These are phyloP conservation scores for Vitellaria paradoxa DNA, from an alignment of 179 eudicot species.

Conservation along the genomic window DNA sequence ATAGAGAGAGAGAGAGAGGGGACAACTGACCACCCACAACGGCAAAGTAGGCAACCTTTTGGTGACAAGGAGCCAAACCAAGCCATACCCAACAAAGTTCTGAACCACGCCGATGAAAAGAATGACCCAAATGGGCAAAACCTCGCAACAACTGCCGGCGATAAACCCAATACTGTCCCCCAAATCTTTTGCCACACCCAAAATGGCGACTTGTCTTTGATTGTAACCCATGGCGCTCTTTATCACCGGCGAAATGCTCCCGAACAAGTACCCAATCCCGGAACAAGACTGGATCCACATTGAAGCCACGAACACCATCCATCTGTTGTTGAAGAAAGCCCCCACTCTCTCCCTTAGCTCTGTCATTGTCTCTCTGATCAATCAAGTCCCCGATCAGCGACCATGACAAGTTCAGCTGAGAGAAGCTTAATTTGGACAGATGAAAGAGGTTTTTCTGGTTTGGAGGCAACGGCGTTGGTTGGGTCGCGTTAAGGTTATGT, in stretches of 20 bases:
- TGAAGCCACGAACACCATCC: slow-evolving; percentile 60
- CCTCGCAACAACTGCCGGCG: slow-evolving; percentile 45
- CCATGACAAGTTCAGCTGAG: too few species aligned
- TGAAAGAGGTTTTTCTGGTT: too few species aligned
- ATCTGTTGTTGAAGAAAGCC: slow-evolving; percentile 44
- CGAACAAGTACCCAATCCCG: slow-evolving; percentile 40
- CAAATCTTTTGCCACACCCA: slow-evolving; percentile 57
- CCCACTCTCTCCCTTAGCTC: slow-evolving; percentile 23
- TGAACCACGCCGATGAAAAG: slow-evolving; percentile 44
- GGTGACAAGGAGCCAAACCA: slow-evolving; percentile 43
- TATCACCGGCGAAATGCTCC: too few species aligned
- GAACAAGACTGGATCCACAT: slow-evolving; percentile 63
- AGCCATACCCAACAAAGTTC: slow-evolving; percentile 48
- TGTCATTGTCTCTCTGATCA: background rate
- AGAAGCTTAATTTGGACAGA: too few species aligned
- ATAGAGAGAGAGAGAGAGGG: too few species aligned
- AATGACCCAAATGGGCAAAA: slow-evolving; percentile 42
- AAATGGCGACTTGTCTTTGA: slow-evolving; percentile 44
- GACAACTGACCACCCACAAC: too few species aligned
- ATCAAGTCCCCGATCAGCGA: background rate
- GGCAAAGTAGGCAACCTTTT: background rate
- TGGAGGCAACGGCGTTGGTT: too few species aligned
- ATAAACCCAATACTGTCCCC: slow-evolving; percentile 54
- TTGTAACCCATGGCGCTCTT: slow-evolving; percentile 42
- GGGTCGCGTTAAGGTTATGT: too few species aligned